Percentiles rank a stretch among this genome's conserved stretches.
Evolutionary conservation across 225 moss, liverwort and hornwort species (phyloP).

Genomic region (Polytrichum commune): DNA sequence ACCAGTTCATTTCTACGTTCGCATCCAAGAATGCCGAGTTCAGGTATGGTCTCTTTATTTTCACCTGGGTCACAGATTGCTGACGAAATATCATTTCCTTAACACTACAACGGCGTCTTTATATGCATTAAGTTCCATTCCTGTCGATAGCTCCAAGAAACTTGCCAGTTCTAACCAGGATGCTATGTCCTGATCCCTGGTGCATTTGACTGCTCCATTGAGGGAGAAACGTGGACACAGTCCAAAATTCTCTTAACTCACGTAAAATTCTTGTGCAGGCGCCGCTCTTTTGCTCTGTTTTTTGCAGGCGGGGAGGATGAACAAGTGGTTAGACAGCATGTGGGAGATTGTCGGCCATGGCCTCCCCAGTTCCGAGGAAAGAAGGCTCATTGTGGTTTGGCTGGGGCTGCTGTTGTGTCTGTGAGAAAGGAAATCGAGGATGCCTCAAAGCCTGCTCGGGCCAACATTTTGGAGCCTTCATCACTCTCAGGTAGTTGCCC

Average conservation of each 20-base stretch:
- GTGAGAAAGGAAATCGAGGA: constrained; percentile 33
- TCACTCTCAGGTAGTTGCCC: not conserved
- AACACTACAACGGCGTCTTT: too few species aligned
- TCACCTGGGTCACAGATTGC: too few species aligned
- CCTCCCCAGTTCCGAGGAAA: constrained; percentile 50
- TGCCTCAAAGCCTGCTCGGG: constrained; percentile 27
- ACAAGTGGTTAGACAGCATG: constrained; percentile 39
- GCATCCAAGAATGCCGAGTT: constrained; percentile 59
- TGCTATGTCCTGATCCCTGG: too few species aligned
- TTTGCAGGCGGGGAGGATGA: constrained; percentile 64
- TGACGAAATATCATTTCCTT: too few species aligned
- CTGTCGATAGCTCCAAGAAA: too few species aligned
- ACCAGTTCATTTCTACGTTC: constrained; percentile 56
- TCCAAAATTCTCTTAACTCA: not conserved
- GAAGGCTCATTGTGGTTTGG: constrained; percentile 47
- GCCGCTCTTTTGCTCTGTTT: constrained; percentile 55
- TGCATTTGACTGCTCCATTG: too few species aligned
- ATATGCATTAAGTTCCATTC: too few species aligned
- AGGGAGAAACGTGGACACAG: too few species aligned
- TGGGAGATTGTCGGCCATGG: constrained; percentile 50
- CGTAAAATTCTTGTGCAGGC: constrained; percentile 22
- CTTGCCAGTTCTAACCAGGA: too few species aligned
- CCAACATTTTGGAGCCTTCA: constrained; percentile 19
- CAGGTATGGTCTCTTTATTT: constrained; percentile 22
- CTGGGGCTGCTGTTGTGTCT: constrained; percentile 55